phyloP scores from a whole-genome alignment of 139 green algal genomes.

The Chlorella sorokiniana region DNA sequence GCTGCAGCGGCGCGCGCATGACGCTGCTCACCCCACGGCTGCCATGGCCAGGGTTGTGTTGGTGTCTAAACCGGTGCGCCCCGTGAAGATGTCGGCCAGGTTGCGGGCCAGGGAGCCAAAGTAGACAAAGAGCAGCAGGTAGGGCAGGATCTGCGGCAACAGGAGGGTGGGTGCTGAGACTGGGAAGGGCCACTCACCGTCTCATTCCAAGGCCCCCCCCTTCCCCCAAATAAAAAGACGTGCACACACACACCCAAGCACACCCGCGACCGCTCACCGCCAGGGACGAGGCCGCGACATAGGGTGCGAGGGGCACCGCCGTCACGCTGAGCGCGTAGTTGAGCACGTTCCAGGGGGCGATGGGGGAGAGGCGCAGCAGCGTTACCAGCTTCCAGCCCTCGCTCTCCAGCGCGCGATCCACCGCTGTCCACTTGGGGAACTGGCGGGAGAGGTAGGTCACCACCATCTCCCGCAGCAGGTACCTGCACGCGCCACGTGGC shows the following conservation, averaged over 20 bases:
- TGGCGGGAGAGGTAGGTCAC: constrained; percentile 44
- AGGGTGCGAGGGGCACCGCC: constrained; percentile 51
- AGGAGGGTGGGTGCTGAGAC: neutral
- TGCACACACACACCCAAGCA: neutral
- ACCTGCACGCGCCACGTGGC: constrained; percentile 28
- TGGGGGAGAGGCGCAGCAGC: constrained; percentile 60
- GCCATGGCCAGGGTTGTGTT: constrained; percentile 32
- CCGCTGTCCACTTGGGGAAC: constrained; percentile 60
- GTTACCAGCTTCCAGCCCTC: constrained; percentile 68
- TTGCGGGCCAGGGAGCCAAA: constrained; percentile 68
- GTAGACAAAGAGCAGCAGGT: constrained; percentile 72
- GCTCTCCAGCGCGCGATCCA: constrained; percentile 21
- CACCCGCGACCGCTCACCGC: constrained; percentile 10
- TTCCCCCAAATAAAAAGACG: neutral
- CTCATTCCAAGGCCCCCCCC: too few species aligned
- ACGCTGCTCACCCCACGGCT: neutral
- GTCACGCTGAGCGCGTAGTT: constrained; percentile 65
- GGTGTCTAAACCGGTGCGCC: constrained; percentile 31
- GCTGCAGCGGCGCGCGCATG: neutral
- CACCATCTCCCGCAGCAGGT: constrained; percentile 60
- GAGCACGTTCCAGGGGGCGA: constrained; percentile 70
- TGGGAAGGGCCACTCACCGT: neutral
- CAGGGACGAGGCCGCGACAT: constrained; percentile 46
- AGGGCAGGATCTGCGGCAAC: constrained; percentile 36
- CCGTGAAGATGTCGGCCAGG: constrained; percentile 59